phyloP scores from a whole-genome alignment of 805 yeast species.

The Alloascoidea africana region DNA sequence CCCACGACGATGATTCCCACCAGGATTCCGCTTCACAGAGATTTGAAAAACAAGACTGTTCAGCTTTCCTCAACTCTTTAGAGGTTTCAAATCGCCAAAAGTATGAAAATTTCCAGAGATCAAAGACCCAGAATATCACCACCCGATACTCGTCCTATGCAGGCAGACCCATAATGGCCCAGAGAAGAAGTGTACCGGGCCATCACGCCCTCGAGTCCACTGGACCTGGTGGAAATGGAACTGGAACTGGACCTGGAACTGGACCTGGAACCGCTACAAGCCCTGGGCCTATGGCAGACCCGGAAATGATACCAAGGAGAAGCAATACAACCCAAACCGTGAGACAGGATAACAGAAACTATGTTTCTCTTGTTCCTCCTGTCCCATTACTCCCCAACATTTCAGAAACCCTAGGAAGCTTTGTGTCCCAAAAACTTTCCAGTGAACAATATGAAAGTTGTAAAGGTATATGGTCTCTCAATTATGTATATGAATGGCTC shows the following conservation, averaged over 20 bases:
- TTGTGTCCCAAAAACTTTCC: not conserved
- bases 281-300: no score
- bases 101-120: no score
- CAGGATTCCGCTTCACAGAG: no score
- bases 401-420: not conserved
- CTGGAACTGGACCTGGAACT: no score
- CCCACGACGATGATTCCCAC: no score
- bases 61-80: no score
- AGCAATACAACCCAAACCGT: not conserved
- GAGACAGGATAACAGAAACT: not conserved
- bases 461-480: not conserved
- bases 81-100: no score
- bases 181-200: not conserved
- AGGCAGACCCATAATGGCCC: not conserved
- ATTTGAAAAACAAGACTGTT: no score
- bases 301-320: no score
- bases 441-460: constrained; percentile 1
- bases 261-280: no score
- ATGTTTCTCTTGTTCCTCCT: not conserved
- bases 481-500: not conserved
- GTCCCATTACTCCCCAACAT: not conserved
- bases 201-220: no score
- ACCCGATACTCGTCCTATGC: not conserved
- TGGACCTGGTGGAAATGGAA: no score
- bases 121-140: not conserved